phyloP scores from a whole-genome alignment of 208 protist genomes.

The Leishmania turanica region DNA sequence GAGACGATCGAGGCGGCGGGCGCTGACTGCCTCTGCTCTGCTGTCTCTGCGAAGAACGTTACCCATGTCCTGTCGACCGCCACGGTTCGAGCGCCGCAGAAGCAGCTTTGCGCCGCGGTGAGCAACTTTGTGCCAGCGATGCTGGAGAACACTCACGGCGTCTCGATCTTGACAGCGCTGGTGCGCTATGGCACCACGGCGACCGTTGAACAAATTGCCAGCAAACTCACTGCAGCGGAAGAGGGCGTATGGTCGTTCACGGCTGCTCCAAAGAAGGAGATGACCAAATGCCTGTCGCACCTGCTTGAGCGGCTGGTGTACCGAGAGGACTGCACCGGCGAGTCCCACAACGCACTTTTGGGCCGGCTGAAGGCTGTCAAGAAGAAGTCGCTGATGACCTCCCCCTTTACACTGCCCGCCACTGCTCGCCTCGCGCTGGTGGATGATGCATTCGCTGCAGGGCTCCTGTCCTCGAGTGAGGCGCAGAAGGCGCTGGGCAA shows the following conservation, averaged over 20 bases:
- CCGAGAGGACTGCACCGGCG: slow-evolving; percentile 65
- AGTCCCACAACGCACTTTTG: slow-evolving; percentile 46
- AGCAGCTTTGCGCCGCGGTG: slow-evolving; percentile 59
- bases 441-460: slow-evolving; percentile 42
- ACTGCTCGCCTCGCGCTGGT: slow-evolving; percentile 51
- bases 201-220: slow-evolving; percentile 59
- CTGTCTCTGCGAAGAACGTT: slow-evolving; percentile 73
- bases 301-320: slow-evolving; percentile 80
- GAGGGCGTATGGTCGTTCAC: slow-evolving; percentile 42
- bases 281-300: slow-evolving; percentile 38
- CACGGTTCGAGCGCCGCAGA: slow-evolving; percentile 65
- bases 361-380: slow-evolving; percentile 31
- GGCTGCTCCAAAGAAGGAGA: slow-evolving; percentile 28
- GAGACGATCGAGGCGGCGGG: slow-evolving; percentile 57
- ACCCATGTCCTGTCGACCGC: slow-evolving; percentile 71
- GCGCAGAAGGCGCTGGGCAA: slow-evolving; percentile 36
- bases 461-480: slow-evolving; percentile 23
- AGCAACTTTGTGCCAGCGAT: slow-evolving; percentile 52
- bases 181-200: slow-evolving; percentile 72
- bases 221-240: slow-evolving; percentile 32
- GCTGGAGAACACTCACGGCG: slow-evolving; percentile 40
- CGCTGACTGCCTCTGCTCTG: slow-evolving; percentile 49
- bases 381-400: slow-evolving; percentile 34
- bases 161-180: slow-evolving; percentile 73
- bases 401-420: slow-evolving; percentile 58